Evolutionary conservation across 345 rosid species (phyloP).

Genomic region (Populus deltoides): DNA sequence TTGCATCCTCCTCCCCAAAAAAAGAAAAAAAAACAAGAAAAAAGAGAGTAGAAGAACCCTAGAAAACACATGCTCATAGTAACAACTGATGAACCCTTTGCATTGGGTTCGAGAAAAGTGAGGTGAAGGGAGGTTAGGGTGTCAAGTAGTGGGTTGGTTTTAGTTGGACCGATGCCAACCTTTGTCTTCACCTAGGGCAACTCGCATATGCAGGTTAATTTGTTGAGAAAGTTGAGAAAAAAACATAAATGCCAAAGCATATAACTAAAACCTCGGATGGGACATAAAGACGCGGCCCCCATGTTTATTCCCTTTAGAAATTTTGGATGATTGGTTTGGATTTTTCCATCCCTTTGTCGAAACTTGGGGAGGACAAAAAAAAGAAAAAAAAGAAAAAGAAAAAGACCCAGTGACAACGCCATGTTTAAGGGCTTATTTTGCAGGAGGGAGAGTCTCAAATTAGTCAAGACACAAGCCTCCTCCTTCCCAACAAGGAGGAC

Average conservation of each 20-base stretch:
- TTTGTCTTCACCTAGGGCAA: conserved; percentile 12
- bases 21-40: too few species aligned
- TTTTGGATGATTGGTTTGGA: conserved; percentile 23
- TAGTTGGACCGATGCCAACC: conserved; percentile 13
- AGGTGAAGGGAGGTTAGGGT: not conserved
- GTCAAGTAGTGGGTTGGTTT: not conserved
- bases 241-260: conserved; percentile 14
- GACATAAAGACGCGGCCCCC: conserved; percentile 50
- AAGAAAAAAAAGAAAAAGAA: not conserved
- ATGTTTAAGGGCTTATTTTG: not conserved
- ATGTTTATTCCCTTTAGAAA: conserved; percentile 20
- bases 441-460: conserved; percentile 6
- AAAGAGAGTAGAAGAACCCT: too few species aligned
- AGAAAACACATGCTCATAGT: too few species aligned
- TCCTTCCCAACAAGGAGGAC: conserved; percentile 30
- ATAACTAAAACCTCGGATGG: conserved; percentile 34
- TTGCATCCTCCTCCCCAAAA: too few species aligned
- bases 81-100: too few species aligned
- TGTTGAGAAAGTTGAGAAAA: conserved; percentile 11
- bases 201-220: conserved; percentile 17
- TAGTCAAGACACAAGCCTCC: conserved; percentile 38
- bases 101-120: not conserved
- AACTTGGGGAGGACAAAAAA: not conserved
- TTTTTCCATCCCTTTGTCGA: conserved; percentile 2
- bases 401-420: too few species aligned